These are phyloP conservation scores for Rubroboletus satanas DNA, from an alignment of 768 basidiomycete genomes.

Conservation along the genomic window DNA sequence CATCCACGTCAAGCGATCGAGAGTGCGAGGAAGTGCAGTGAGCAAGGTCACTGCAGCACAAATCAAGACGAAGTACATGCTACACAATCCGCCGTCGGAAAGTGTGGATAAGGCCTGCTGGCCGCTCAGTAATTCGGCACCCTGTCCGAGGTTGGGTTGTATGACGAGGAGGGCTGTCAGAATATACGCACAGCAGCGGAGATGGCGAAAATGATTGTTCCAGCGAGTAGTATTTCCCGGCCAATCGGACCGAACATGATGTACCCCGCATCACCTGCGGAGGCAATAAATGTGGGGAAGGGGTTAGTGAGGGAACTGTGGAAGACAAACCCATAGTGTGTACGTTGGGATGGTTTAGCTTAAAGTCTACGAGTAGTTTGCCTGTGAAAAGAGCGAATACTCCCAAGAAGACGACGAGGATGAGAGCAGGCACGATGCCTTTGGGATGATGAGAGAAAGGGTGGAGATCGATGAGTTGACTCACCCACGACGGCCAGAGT, in stretches of 20 bases:
- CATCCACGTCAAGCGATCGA: slow-evolving; percentile 43
- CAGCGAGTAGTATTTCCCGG: slow-evolving; percentile 1
- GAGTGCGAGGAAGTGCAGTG: slow-evolving; percentile 5
- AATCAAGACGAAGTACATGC: slow-evolving; percentile 43
- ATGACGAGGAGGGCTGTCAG: neutral
- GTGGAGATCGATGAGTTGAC: neutral
- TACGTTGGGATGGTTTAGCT: slow-evolving; percentile 45
- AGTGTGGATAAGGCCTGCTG: slow-evolving; percentile 49
- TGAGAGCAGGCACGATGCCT: slow-evolving; percentile 8
- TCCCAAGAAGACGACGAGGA: slow-evolving; percentile 1
- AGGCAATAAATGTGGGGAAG: neutral
- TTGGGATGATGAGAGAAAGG: neutral
- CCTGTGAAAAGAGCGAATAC: slow-evolving; percentile 24
- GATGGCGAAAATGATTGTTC: slow-evolving; percentile 1
- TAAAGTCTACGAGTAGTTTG: slow-evolving; percentile 40
- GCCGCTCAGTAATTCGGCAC: slow-evolving; percentile 38
- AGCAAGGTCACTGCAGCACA: slow-evolving; percentile 32
- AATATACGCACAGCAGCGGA: neutral
- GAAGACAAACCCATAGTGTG: slow-evolving; percentile 46
- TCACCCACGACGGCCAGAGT: slow-evolving; percentile 1
- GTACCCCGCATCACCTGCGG: slow-evolving; percentile 2
- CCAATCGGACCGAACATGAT: slow-evolving; percentile 3
- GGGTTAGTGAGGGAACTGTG: neutral
- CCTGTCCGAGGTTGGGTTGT: neutral
- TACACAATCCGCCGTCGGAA: slow-evolving; percentile 47